These are phyloP conservation scores for Nevesoporus exiguus DNA, from an alignment of 768 basidiomycete genomes.

Conservation along the genomic window DNA sequence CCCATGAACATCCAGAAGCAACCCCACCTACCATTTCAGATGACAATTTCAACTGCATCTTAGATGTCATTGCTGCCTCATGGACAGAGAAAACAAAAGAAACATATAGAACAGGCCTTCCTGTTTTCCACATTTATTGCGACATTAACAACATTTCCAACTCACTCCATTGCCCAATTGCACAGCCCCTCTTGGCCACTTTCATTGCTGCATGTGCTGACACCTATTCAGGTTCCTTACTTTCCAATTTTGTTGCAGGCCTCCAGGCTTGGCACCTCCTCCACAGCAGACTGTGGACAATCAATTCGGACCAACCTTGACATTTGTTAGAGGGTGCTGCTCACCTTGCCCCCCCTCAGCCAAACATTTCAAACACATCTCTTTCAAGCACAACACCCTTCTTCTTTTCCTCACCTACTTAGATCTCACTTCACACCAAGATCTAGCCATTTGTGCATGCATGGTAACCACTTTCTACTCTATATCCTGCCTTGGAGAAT, in stretches of 20 bases:
- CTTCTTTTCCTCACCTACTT: conserved; percentile 14
- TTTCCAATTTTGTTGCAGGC: conserved; percentile 38
- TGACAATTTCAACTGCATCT: accelerated
- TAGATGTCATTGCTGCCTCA: not conserved
- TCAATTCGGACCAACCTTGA: not conserved
- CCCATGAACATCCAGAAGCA: not conserved
- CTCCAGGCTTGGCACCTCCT: conserved; percentile 47
- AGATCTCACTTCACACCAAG: conserved; percentile 28
- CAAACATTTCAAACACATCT: too few relatives aligned
- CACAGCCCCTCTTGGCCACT: conserved; percentile 18
- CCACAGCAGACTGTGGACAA: not conserved
- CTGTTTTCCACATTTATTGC: conserved; percentile 40
- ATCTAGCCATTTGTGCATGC: conserved; percentile 38
- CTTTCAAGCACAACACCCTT: not conserved
- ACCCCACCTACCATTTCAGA: not conserved
- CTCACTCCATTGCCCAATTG: conserved; percentile 18
- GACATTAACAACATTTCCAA: conserved; percentile 35
- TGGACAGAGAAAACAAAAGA: conserved; percentile 33
- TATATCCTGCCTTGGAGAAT: not conserved
- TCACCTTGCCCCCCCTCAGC: not conserved
- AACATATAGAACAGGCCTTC: conserved; percentile 38
- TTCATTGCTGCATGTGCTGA: conserved; percentile 30
- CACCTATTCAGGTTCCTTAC: conserved; percentile 28
- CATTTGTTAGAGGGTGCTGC: not conserved
- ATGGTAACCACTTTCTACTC: not conserved